Evolutionary conservation across 257 asterid species (phyloP).

Genomic region (Solanum tarijense): DNA sequence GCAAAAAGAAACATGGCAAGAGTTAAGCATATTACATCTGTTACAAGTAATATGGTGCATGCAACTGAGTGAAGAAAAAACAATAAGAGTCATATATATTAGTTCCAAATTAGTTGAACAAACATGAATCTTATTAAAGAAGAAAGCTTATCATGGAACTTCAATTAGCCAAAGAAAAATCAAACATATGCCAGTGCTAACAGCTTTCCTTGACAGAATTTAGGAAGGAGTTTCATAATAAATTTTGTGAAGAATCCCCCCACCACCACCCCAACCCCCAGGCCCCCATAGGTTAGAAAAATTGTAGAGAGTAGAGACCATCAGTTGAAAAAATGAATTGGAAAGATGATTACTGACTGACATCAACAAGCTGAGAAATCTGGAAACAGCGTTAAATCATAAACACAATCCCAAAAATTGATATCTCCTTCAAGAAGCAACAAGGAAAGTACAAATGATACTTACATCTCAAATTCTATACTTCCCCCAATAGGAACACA

Average conservation of each 20-base stretch:
- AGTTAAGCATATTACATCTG: not conserved
- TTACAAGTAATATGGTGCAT: not conserved
- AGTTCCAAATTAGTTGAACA: not conserved
- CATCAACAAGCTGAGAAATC: not conserved
- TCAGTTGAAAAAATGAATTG: not conserved
- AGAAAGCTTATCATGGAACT: not conserved
- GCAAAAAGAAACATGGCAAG: slow-evolving; percentile 9
- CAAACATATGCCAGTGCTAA: not conserved
- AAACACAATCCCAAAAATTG: not conserved
- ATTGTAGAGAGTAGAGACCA: not conserved
- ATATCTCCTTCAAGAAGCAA: not conserved
- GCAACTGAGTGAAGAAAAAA: not conserved
- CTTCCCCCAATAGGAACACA: slow-evolving; percentile 78
- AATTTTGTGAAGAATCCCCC: not conserved
- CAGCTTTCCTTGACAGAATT: not conserved
- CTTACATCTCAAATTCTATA: slow-evolving; percentile 64
- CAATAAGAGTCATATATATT: not conserved
- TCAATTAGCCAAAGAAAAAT: not conserved
- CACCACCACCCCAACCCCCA: not conserved
- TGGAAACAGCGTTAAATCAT: not conserved
- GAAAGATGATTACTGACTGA: not conserved
- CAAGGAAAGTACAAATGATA: slow-evolving; percentile 1
- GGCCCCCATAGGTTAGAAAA: not conserved
- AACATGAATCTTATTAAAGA: not conserved
- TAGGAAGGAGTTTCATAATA: not conserved